Percentiles rank a stretch among this genome's conserved stretches.
Evolutionary conservation across 192 early-diverging fungal species (phyloP).

Genomic region (Pilaira anomala): DNA sequence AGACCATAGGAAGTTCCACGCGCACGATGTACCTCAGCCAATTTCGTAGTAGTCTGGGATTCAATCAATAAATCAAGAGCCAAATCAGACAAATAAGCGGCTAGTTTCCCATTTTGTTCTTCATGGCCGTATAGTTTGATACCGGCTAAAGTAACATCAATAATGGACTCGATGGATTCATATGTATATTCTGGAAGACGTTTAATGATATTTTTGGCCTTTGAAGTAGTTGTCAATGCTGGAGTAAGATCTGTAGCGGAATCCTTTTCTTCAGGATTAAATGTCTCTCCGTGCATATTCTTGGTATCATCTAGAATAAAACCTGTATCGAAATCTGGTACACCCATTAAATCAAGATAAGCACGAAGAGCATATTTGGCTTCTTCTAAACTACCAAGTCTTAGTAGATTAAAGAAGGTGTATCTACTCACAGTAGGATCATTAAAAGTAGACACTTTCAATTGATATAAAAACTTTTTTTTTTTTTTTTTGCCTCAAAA

Average conservation of each 20-base stretch:
- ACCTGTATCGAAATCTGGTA: conserved; percentile 12
- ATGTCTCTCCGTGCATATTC: not conserved
- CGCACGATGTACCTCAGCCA: not conserved
- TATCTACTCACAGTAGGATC: conserved; percentile 63
- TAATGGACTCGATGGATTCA: not conserved
- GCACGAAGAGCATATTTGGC: conserved; percentile 61
- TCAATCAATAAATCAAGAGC: not conserved
- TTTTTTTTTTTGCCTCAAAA: too few relatives aligned
- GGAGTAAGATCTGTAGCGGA: not conserved
- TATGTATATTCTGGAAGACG: not conserved
- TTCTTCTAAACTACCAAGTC: conserved; percentile 67
- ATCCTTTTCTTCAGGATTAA: not conserved
- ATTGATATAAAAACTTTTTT: conserved; percentile 6
- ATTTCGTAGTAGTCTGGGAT: not conserved
- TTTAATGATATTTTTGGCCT: not conserved
- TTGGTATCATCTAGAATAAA: not conserved
- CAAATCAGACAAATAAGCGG: conserved; percentile 5
- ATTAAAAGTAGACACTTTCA: conserved; percentile 58
- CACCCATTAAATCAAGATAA: conserved; percentile 53
- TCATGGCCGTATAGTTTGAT: conserved; percentile 11
- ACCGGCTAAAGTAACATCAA: not conserved
- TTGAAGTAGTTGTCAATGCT: not conserved
- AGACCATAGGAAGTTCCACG: conserved; percentile 3
- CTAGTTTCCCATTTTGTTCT: conserved; percentile 9
- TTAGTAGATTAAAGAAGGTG: conserved; percentile 53